Base-by-base conservation (phyloP, 768 basidiomycete genomes). In the Dictyophora rubrovolvata region DNA sequence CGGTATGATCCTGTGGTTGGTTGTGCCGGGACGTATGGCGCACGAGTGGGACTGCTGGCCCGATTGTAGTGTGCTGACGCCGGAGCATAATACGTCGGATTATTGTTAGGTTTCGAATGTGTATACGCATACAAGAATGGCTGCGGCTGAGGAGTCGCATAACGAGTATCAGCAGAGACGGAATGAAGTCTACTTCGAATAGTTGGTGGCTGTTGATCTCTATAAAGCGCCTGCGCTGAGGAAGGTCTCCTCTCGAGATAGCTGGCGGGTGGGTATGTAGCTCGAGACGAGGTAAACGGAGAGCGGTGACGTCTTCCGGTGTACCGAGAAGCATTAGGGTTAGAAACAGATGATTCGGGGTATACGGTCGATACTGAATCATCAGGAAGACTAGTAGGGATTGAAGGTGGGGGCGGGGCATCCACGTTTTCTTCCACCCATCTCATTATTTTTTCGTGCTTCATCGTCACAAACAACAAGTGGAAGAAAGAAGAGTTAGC, bases 321-420 rank as follows among this genome's bases (percentile, higher is more conserved):
- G 34, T 59, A 59, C 17, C 57, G 57, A 20, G 57, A 59, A 11
- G 57, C 57, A 52, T 51, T 50, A 2, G 57, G 57, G n/a, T 59
- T 59, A 35, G 57, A 59, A 34, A 59, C 57, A 9, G 57, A 59
- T 18, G 57, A 59, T 52, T 59, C 57, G 37, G 57, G 57, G 35
- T 59, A 59, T 51, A 59, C 57, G 1, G 57, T 59, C 20, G 57
- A 59, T 11, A 42, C 57, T 16, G 49, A 17, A 23, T 59, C 57
- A 23, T 59, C 57, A 4, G 57, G 57, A 20, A 59, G 57, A 33
- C 57, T 51, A 18, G 57, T 35, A 34, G 57, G 57, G 8, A 36
- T 52, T 14, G 36, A 16, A 33, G 57, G 57, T 22, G 57, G 57
- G 14, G 57, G 57, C 21, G 57, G 57, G 1, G 57, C 49, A 20